Evolutionary conservation across 2,329 filamentous ascomycete species (phyloP), one percentile per base, ranked within the genome.

Genomic region (Exophiala mesophila): DNA sequence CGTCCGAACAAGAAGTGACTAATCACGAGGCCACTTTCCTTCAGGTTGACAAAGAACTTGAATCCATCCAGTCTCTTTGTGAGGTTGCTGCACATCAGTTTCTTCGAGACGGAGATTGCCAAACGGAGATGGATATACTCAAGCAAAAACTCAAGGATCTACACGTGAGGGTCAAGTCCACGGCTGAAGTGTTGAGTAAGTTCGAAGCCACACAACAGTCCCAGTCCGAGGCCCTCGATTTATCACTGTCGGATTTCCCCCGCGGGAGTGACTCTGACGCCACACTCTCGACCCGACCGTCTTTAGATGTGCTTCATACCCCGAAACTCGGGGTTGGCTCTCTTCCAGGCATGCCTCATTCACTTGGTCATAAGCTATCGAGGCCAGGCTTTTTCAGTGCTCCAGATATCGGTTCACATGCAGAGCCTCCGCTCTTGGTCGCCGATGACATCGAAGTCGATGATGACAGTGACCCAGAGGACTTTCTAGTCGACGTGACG

Each of bases 81-180:
- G 89, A 96, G 66, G 81, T 82, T 40, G 89, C 85, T 2, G 89
- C 89, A 0, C 88, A 94, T 59, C 86, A 94, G 57, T 88, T 92
- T 48, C 71, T 96, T n/a, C 80, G 89, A 17, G 84, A 88, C 39
- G 89, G 88, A 8, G 83, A 92, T 57, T 95, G 89, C 63, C 75
- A 71, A n/a, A 75, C 78, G 13, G 87, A 94, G 62, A 74, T 95
- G 28, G 70, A 72, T 18, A 82, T 79, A 34, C 83, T 89, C 39
- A 77, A 80, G 57, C 70, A 73, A 44, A 77, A 79, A 12, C 75
- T 94, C 31, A 65, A 66, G 6, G 74, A 82, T 41, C 79, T 88
- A 1, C 70, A 80, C 37, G 74, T 76, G 21, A 66, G 78, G 39
- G 79, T 82, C 12, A 70, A 70, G 30, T 71, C 71, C 38, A 80